A percentile compares a stretch with the other conserved stretches of the same genome.
Conservation (phyloP, 2,329 filamentous ascomycete species). For the Capronia epimyces region DNA sequence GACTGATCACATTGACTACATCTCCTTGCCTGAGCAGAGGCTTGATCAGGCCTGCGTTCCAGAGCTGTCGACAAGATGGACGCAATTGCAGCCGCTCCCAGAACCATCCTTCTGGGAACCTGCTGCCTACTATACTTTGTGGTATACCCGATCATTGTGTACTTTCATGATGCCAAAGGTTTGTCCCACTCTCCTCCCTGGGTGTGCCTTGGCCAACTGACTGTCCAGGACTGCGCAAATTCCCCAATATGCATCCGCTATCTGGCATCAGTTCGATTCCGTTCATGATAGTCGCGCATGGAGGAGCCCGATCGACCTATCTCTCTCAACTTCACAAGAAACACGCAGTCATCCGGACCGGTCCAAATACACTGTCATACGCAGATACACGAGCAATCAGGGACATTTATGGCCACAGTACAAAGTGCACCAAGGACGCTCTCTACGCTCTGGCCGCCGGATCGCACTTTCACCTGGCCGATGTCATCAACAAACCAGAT, state of each 20-base stretch:
- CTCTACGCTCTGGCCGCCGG: constrained; percentile 6
- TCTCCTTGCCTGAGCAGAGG: too few species aligned
- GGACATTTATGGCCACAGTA: constrained; percentile 39
- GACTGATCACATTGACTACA: too few species aligned
- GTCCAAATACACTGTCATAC: constrained; percentile 12
- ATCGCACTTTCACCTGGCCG: constrained; percentile 22
- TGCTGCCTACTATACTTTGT: constrained; percentile 5
- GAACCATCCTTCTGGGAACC: neutral
- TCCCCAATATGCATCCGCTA: constrained; percentile 41
- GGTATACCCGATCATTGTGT: constrained; percentile 6
- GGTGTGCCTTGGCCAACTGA: neutral
- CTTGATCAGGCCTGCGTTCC: too few species aligned
- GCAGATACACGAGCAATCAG: constrained; percentile 19
- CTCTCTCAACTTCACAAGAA: constrained; percentile 55
- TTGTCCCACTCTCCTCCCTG: neutral
- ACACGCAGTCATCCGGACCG: constrained; percentile 37
- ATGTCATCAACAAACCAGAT: constrained; percentile 38
- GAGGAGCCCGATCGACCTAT: constrained; percentile 33
- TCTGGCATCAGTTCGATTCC: constrained; percentile 44
- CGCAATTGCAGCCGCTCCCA: neutral
- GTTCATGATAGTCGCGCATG: constrained; percentile 44
- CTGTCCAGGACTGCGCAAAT: constrained; percentile 38
- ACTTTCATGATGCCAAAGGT: constrained; percentile 10
- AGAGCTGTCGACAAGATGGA: neutral
- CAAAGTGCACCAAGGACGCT: constrained; percentile 29